These are phyloP conservation scores for Athelia psychrophila DNA, from an alignment of 1,284 basidiomycete genomes.

Conservation along the genomic window DNA sequence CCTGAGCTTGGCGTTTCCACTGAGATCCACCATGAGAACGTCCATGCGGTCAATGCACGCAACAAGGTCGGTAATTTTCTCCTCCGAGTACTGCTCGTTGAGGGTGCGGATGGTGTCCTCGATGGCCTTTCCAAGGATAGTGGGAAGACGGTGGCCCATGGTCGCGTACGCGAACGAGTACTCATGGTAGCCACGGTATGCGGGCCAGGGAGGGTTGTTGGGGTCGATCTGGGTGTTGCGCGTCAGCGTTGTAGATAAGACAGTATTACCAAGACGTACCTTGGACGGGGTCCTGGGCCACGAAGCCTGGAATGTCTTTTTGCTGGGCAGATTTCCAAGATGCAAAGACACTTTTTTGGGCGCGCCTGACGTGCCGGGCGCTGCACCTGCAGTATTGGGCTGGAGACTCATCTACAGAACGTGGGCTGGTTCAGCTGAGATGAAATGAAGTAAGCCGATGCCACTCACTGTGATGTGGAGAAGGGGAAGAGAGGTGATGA, in stretches of 20 bases:
- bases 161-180: conserved; percentile 94
- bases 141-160: conserved; percentile 93
- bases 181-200: conserved; percentile 92
- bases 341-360: conserved; percentile 64
- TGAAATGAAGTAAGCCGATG: no score
- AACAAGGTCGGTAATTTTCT: conserved; percentile 83
- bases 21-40: conserved; percentile 78
- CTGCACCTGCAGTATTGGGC: conserved; percentile 6
- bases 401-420: no score
- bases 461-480: no score
- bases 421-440: no score
- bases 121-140: conserved; percentile 95
- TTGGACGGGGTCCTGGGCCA: conserved; percentile 74
- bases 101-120: conserved; percentile 90
- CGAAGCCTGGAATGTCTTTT: conserved; percentile 63
- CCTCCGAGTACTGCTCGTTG: conserved; percentile 85
- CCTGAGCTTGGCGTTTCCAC: conserved; percentile 75
- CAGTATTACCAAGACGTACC: conserved; percentile 31
- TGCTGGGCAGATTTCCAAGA: conserved; percentile 68
- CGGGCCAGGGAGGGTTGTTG: conserved; percentile 97
- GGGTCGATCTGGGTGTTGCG: conserved; percentile 62
- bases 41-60: conserved; percentile 88
- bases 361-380: conserved; percentile 29
- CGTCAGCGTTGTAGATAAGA: conserved; percentile 4
- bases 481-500: no score